Evolutionary conservation across 1,139 yeast species (phyloP), one percentile per base, ranked within the genome.

Genomic region (Saccharomyces hybrid): DNA sequence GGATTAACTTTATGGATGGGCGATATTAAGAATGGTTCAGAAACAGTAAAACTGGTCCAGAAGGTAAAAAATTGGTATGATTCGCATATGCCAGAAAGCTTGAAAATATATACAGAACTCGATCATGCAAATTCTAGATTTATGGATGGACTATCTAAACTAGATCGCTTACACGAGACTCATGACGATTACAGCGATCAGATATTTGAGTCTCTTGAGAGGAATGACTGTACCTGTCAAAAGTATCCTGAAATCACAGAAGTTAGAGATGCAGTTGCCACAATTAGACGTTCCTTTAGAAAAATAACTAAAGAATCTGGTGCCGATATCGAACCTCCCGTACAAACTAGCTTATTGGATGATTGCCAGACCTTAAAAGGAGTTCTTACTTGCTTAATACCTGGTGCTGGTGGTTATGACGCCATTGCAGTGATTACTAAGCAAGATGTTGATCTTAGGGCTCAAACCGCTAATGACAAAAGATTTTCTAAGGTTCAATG

Each of bases 401-500:
- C 99, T 0, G 99, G 99, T 1, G 99, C 99, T 0, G 99, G 99
- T 25, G 99, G 99, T 0, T 87, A 82, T 67, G 99, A 93, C 73
- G 99, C 99, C 0, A 81, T 93, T 44, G 80, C 95, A 57, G 66
- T 91, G 31, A 71, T 93, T 34, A 85, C 86, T 3, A 73, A 80
- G 3, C 83, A 79, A 30, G 68, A 71, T 1, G 70, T 81, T 4
- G 56, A 66, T 2, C 73, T 88, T 49, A 63, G 70, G 13, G 55
- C 59, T 3, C 63, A 66, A 2, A 77, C 83, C 0, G 57, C 61
- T 1, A 59, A 54, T 0, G 38, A 32, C n/a, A 59, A 62, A 16
- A 50, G 53, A 9, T 80, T 82, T 57, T 56, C 63, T 2, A 68
- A 71, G 26, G 88, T 86, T 1, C 72, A 77, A 4, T 86, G 93